Percentiles rank a stretch among this genome's conserved stretches.
Evolutionary conservation across 2,329 filamentous ascomycete genomes (phyloP).

Genomic region (Alternaria incomplexa): DNA sequence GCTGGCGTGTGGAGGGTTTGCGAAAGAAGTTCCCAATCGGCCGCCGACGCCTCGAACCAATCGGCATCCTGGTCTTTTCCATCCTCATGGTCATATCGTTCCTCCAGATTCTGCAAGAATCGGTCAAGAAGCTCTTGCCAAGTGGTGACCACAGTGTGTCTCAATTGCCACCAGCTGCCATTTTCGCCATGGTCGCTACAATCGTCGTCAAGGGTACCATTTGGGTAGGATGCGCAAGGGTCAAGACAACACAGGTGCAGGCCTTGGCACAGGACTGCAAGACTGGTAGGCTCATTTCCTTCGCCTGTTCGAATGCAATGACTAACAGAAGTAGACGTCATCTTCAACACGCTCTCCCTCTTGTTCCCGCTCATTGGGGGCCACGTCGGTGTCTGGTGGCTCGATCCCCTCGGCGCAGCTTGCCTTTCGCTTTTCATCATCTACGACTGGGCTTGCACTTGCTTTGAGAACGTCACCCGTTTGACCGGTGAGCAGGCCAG

Average conservation of each 20-base stretch:
- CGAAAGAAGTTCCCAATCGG: conserved; percentile 63
- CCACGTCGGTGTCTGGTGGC: conserved; percentile 68
- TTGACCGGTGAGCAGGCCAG: conserved; percentile 65
- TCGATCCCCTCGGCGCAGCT: conserved; percentile 68
- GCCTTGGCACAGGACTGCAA: conserved; percentile 69
- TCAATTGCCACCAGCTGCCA: conserved; percentile 59
- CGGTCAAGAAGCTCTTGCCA: conserved; percentile 63
- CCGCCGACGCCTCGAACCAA: conserved; percentile 60
- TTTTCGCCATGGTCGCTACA: conserved; percentile 63
- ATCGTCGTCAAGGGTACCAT: conserved; percentile 66
- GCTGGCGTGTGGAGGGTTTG: conserved; percentile 61
- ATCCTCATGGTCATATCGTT: conserved; percentile 69
- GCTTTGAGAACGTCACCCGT: conserved; percentile 64
- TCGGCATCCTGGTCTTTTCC: conserved; percentile 68
- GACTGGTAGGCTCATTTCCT: conserved; percentile 13
- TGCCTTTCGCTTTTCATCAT: conserved; percentile 71
- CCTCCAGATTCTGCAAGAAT: conserved; percentile 66
- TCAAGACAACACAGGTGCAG: conserved; percentile 70
- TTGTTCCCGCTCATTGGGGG: conserved; percentile 68
- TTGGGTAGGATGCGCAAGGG: conserved; percentile 63
- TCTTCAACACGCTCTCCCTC: conserved; percentile 69
- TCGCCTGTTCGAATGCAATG: rapidly evolving
- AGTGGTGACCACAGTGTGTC: conserved; percentile 57
- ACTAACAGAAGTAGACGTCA: conserved; percentile 59
- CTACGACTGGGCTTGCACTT: conserved; percentile 70